Base-by-base conservation (phyloP, 2,329 filamentous ascomycete species). In the Talaromyces sp. region DNA sequence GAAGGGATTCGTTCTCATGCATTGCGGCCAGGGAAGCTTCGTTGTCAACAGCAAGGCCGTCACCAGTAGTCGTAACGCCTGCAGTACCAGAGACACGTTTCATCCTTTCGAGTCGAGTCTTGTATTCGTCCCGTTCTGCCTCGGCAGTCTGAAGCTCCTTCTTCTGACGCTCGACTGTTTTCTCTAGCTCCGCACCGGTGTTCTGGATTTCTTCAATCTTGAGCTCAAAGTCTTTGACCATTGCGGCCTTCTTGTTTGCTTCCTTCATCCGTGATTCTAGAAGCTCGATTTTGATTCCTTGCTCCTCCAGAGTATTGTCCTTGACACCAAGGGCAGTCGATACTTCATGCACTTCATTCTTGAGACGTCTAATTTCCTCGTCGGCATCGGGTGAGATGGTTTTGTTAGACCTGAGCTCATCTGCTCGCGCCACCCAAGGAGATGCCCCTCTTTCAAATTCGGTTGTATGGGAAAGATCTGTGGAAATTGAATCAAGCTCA, bases 221-320 rank as follows among this genome's bases (percentile, higher is more conserved):
- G 13, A 63, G 54, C 58, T 77, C 75, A 27, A 77, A 67, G 6
- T 76, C 74, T 56, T 76, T 77, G 17, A 75, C 72, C 54, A 72
- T 68, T 3, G 71, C 84, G 13, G 89, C 85, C 73, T 93, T 92
- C 68, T 88, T 86, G 59, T 86, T 85, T 5, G 90, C 89, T 66
- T 95, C 91, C 52, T 87, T 86, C 86, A 94, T 92, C 52, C 90
- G 83, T 7, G 90, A 89, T 71, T 96, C 90, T 33, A 97, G 85
- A 36, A 94, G 90, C 73, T 97, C 93, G 62, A 97, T 96, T 72
- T 94, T 92, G 62, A 97, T 88, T n/a, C 87, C 84, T 20, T 90
- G 75, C 53, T 95, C 93, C 70, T 95, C 91, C 47, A 96, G 84
- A 32, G 87, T 86, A 69, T 92, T 89, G 60, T 96, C 90, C 57